phyloP scores from a whole-genome alignment of 495 filamentous ascomycete species.

The Evansstolkia leycettana region DNA sequence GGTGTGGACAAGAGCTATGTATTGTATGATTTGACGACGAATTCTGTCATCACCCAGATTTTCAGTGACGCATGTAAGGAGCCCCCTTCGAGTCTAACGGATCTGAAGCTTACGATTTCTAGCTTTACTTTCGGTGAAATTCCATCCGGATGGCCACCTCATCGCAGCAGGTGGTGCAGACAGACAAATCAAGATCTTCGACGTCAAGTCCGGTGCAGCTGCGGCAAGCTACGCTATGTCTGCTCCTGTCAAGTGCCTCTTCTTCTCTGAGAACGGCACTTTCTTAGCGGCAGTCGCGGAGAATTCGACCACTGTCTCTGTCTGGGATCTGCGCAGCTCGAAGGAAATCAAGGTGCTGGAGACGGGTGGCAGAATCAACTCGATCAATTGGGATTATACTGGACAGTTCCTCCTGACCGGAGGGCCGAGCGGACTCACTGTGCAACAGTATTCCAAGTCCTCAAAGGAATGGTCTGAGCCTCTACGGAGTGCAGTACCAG shows the following conservation, averaged over 20 bases:
- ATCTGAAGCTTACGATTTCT: neutral
- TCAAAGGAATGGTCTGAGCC: conserved; percentile 84
- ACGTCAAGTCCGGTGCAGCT: conserved; percentile 58
- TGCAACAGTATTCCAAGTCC: conserved; percentile 76
- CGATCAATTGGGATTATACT: conserved; percentile 82
- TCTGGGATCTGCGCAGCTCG: conserved; percentile 86
- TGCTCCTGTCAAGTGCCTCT: conserved; percentile 55
- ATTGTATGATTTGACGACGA: conserved; percentile 66
- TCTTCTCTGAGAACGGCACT: conserved; percentile 95
- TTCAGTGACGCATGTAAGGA: conserved; percentile 72
- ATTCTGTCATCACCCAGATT: conserved; percentile 57
- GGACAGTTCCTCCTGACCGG: conserved; percentile 83
- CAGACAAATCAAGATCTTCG: conserved; percentile 75
- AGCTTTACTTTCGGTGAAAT: conserved; percentile 69
- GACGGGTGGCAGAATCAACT: conserved; percentile 59
- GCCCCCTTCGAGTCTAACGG: neutral
- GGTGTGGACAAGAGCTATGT: conserved; percentile 90
- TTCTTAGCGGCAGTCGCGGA: conserved; percentile 75
- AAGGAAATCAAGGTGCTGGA: conserved; percentile 69
- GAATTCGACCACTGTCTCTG: conserved; percentile 59
- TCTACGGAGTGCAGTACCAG: conserved; percentile 59
- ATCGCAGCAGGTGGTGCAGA: conserved; percentile 67
- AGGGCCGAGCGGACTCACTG: conserved; percentile 68
- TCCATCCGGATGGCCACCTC: conserved; percentile 95
- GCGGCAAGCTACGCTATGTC: conserved; percentile 59